phyloP scores from a whole-genome alignment of 129 eudicot genomes.

The Flaveria brownii region DNA sequence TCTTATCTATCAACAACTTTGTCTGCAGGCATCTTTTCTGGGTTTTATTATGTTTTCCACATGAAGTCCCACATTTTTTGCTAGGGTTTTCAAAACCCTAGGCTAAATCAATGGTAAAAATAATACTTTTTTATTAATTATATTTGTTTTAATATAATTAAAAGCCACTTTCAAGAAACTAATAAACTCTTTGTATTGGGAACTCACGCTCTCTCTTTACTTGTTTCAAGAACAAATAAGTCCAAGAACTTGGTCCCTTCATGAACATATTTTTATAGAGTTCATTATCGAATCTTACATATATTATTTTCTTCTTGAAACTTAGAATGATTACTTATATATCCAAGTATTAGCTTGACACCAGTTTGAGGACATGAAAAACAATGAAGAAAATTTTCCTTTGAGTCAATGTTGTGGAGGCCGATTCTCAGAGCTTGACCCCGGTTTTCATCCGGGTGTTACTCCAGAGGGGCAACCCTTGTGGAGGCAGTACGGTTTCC shows the following conservation, averaged over 20 bases:
- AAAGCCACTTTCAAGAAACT: constrained; percentile 36
- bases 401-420: no score
- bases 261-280: not conserved
- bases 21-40: constrained; percentile 81
- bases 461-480: no score
- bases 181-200: constrained; percentile 42
- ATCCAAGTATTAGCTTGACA: no score
- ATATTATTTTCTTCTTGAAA: not conserved
- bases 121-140: constrained; percentile 8
- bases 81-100: constrained; percentile 71
- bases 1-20: constrained; percentile 86
- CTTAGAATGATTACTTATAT: no score
- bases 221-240: constrained; percentile 27
- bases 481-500: no score
- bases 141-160: not conserved
- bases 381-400: no score
- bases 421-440: no score
- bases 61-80: constrained; percentile 41
- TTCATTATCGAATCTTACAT: not conserved
- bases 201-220: constrained; percentile 41
- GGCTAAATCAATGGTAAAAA: constrained; percentile 66
- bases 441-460: no score
- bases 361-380: no score
- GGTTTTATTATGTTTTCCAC: constrained; percentile 88
- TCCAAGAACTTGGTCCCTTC: not conserved